Conservation (phyloP, 2,329 filamentous ascomycete species). For the Teratosphaeria zuluensis region DNA sequence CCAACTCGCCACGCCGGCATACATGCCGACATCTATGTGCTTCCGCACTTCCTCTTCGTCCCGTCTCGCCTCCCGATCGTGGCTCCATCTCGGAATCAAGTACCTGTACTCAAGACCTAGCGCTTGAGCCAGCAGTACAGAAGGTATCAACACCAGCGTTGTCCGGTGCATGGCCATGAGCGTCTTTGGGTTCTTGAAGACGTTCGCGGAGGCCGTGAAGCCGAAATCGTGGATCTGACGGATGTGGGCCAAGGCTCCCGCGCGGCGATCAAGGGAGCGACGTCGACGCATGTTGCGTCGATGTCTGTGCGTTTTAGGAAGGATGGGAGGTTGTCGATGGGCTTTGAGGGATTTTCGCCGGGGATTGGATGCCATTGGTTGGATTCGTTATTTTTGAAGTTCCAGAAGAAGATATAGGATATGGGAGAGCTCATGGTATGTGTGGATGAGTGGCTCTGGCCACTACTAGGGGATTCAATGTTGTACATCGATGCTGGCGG, state of each 20-base stretch:
- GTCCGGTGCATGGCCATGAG: conserved; percentile 20
- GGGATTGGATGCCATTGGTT: conserved; percentile 23
- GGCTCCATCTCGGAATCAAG: conserved; percentile 21
- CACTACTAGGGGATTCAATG: too few species aligned
- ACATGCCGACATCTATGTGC: conserved; percentile 23
- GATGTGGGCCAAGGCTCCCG: conserved; percentile 17
- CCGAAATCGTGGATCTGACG: conserved; percentile 19
- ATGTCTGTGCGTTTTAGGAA: conserved; percentile 17
- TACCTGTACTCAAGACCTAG: conserved; percentile 18
- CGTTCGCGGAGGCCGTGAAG: conserved; percentile 17
- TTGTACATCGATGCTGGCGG: too few species aligned
- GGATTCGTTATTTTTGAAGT: conserved; percentile 16
- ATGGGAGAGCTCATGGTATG: background rate
- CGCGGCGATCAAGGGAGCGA: conserved; percentile 19
- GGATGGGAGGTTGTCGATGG: conserved; percentile 14
- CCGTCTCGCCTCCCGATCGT: conserved; percentile 19
- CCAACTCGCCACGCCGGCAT: conserved; percentile 16
- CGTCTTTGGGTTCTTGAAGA: conserved; percentile 20
- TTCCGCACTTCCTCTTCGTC: conserved; percentile 22
- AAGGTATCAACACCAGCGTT: conserved; percentile 11
- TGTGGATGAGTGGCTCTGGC: too few species aligned
- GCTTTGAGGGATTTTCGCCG: conserved; percentile 9
- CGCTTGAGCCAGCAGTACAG: conserved; percentile 17
- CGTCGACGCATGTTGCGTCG: conserved; percentile 20
- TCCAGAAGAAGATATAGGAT: conserved; percentile 23